These are phyloP conservation scores for Oryza longistaminata DNA, from an alignment of 176 grass and related monocot species.

Conservation along the genomic window DNA sequence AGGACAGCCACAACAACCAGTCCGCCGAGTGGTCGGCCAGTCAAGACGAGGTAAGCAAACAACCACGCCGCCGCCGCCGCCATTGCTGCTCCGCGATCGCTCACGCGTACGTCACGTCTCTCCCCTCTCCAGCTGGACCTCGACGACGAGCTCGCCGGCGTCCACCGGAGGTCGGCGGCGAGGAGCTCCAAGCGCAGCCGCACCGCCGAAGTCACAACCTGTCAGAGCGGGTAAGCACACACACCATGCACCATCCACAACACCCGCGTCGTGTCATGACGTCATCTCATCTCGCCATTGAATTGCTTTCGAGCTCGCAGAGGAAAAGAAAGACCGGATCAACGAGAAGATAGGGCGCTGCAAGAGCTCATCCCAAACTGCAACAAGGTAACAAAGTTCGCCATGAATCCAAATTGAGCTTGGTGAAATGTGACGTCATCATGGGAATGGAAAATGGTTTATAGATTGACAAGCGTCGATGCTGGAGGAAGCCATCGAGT, in stretches of 20 bases:
- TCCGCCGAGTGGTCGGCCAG: slow-evolving; percentile 32
- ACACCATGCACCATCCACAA: too few relatives aligned
- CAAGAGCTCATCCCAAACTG: slow-evolving; percentile 63
- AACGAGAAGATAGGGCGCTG: slow-evolving; percentile 63
- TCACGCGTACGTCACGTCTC: background rate
- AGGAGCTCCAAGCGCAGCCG: slow-evolving; percentile 46
- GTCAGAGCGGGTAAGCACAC: slow-evolving; percentile 42
- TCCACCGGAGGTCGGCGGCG: slow-evolving; percentile 20
- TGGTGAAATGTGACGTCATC: too few relatives aligned
- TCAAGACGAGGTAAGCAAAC: slow-evolving; percentile 36
- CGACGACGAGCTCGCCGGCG: slow-evolving; percentile 39
- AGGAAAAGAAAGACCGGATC: slow-evolving; percentile 56
- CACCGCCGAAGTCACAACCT: slow-evolving; percentile 59
- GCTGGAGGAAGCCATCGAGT: slow-evolving; percentile 84
- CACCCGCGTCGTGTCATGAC: too few relatives aligned
- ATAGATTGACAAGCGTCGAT: slow-evolving; percentile 78
- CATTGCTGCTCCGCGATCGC: background rate
- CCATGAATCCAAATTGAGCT: too few relatives aligned
- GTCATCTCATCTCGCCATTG: background rate
- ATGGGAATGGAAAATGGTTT: background rate
- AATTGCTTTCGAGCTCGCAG: slow-evolving; percentile 19
- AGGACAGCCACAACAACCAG: background rate
- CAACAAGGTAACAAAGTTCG: slow-evolving; percentile 41
- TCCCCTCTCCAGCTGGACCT: slow-evolving; percentile 37
- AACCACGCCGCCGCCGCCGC: too few relatives aligned